These are phyloP conservation scores for Phytophthora pini DNA, from an alignment of 352 stramenopile genomes.

Conservation along the genomic window DNA sequence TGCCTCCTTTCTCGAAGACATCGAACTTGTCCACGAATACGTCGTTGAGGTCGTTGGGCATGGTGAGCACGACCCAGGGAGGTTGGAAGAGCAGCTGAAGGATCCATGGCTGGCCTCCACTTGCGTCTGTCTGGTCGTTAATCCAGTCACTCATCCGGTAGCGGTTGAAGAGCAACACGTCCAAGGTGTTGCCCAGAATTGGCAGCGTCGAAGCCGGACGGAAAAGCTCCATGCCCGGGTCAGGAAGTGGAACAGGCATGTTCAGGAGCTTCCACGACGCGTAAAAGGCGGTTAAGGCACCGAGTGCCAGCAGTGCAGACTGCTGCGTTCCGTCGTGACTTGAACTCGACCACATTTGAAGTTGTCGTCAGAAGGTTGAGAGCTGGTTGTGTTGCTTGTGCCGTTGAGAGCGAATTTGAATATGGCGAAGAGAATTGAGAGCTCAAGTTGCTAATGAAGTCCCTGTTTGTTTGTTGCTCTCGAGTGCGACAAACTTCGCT, in stretches of 20 bases:
- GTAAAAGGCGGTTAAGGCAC: slow-evolving; percentile 25
- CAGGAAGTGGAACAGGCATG: slow-evolving; percentile 26
- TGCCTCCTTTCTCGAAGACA: slow-evolving; percentile 43
- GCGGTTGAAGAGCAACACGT: slow-evolving; percentile 34
- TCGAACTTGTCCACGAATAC: slow-evolving; percentile 54
- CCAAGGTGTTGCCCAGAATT: slow-evolving; percentile 42
- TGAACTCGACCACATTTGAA: slow-evolving; percentile 34
- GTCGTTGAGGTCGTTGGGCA: slow-evolving; percentile 34
- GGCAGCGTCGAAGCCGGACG: slow-evolving; percentile 40
- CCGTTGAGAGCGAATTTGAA: slow-evolving; percentile 24
- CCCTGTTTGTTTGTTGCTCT: not conserved
- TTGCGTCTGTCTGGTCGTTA: slow-evolving; percentile 44
- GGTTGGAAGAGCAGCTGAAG: slow-evolving; percentile 40
- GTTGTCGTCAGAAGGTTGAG: not conserved
- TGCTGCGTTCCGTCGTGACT: slow-evolving; percentile 31
- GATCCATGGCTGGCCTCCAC: slow-evolving; percentile 49
- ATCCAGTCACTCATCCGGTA: slow-evolving; percentile 67
- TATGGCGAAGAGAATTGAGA: slow-evolving; percentile 11
- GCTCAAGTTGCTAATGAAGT: too few species aligned
- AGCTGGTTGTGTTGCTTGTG: slow-evolving; percentile 13
- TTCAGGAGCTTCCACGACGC: slow-evolving; percentile 32
- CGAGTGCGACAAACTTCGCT: not conserved
- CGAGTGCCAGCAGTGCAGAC: slow-evolving; percentile 23
- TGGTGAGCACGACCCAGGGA: slow-evolving; percentile 45
- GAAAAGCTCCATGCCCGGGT: slow-evolving; percentile 36